These are phyloP conservation scores for Torulaspora indica DNA, from an alignment of 805 yeast genomes.

Conservation along the genomic window DNA sequence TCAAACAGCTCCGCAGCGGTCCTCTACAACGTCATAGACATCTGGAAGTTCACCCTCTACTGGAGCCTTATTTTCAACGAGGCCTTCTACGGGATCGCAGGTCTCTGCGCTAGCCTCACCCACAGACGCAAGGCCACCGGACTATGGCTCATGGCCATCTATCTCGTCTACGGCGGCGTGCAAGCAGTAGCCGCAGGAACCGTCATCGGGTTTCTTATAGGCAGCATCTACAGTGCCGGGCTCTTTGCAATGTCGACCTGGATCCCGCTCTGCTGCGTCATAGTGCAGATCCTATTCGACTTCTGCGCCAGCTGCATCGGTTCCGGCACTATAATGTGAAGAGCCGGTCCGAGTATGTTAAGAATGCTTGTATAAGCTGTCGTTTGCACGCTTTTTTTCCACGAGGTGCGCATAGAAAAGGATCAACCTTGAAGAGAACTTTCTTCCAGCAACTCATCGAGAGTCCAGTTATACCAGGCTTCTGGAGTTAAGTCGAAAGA, in stretches of 20 bases:
- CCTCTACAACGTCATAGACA: conserved; percentile 63
- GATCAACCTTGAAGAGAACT: neutral
- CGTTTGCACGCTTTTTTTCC: neutral
- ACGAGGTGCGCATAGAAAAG: conserved; percentile 3
- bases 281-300: conserved; percentile 62
- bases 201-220: conserved; percentile 66
- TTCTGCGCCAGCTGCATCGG: conserved; percentile 45
- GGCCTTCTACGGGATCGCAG: conserved; percentile 60
- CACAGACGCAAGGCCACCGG: conserved; percentile 42
- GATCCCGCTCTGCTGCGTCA: conserved; percentile 84
- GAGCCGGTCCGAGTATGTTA: too few relatives aligned
- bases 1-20: conserved; percentile 42
- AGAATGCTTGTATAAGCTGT: neutral
- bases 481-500: conserved; percentile 7
- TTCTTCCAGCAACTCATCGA: too few relatives aligned
- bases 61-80: conserved; percentile 75
- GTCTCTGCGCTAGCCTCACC: conserved; percentile 52
- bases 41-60: conserved; percentile 75
- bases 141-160: conserved; percentile 43
- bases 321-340: conserved; percentile 22
- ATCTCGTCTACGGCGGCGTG: conserved; percentile 49
- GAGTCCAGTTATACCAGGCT: too few relatives aligned
- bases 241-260: conserved; percentile 87
- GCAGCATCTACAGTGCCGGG: conserved; percentile 75
- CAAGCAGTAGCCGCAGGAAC: conserved; percentile 74